phyloP scores from a whole-genome alignment of 306 rosid species.

The Cajanus cajan region DNA sequence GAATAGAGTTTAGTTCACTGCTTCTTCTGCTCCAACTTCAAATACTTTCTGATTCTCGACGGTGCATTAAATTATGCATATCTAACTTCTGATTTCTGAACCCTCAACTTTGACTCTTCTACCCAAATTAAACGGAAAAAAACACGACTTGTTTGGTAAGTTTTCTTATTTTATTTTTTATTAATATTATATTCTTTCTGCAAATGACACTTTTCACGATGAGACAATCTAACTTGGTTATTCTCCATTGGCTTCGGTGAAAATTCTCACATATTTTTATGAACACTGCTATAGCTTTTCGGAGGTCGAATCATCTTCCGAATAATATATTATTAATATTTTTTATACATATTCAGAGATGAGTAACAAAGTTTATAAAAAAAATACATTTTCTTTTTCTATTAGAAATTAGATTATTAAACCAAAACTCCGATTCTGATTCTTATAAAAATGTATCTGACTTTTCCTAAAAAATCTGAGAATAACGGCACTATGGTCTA shows the following conservation, averaged over 20 bases:
- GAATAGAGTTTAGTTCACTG: not conserved
- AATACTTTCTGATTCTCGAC: conserved; percentile 15
- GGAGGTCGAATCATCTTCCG: too few relatives aligned
- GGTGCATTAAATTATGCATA: conserved; percentile 51
- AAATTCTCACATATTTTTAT: too few relatives aligned
- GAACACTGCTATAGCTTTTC: too few relatives aligned
- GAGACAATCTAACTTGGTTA: not conserved
- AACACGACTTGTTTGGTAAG: not conserved
- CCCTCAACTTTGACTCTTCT: conserved; percentile 24
- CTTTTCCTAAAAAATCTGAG: not conserved
- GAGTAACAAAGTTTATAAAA: not conserved
- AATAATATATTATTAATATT: too few relatives aligned
- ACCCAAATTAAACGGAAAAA: not conserved
- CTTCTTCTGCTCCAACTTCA: conserved; percentile 23
- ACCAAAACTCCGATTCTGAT: too few relatives aligned
- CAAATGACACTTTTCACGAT: not conserved
- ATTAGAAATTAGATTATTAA: too few relatives aligned
- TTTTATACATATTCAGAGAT: too few relatives aligned
- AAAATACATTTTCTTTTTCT: not conserved
- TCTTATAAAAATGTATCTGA: too few relatives aligned
- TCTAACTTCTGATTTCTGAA: conserved; percentile 33
- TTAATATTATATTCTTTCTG: not conserved
- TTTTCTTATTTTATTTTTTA: conserved; percentile 3
- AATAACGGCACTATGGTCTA: not conserved
- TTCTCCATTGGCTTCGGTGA: not conserved